These are phyloP conservation scores for Suillus subalutaceus DNA, from an alignment of 768 basidiomycete species.

Conservation along the genomic window DNA sequence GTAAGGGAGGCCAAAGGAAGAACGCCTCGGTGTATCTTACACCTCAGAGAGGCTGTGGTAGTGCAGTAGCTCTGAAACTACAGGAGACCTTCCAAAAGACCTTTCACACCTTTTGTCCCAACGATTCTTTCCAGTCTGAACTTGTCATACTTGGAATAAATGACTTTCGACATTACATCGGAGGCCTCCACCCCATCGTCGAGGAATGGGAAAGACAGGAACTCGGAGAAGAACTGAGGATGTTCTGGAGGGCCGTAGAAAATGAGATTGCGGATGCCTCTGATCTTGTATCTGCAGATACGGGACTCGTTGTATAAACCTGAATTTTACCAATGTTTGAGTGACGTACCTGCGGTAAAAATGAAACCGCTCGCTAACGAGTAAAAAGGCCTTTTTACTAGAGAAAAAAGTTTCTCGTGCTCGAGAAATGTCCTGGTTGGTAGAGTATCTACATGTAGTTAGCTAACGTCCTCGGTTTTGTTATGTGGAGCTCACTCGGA, in stretches of 20 bases:
- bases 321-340: background rate
- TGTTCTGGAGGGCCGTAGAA: constrained; percentile 95
- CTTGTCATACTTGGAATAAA: constrained; percentile 91
- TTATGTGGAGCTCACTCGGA: constrained; percentile 68
- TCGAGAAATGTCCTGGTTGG: constrained; percentile 91
- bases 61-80: background rate
- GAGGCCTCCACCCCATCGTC: constrained; percentile 84
- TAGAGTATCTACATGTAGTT: constrained; percentile 68
- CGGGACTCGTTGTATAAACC: constrained; percentile 2
- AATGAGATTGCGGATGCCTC: constrained; percentile 89
- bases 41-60: background rate
- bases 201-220: constrained; percentile 88
- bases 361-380: constrained; percentile 97
- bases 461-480: background rate
- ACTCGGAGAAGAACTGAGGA: constrained; percentile 89
- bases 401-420: constrained; percentile 92
- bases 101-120: constrained; percentile 27
- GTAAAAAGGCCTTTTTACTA: constrained; percentile 81
- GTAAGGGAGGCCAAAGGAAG: background rate
- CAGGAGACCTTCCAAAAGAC: constrained; percentile 13
- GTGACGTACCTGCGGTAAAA: constrained; percentile 80
- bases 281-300: constrained; percentile 76
- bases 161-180: constrained; percentile 80
- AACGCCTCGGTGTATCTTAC: background rate
- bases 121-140: constrained; percentile 82